These are phyloP conservation scores for Microbotryum saponariae DNA, from an alignment of 1,284 basidiomycete genomes.

Conservation along the genomic window DNA sequence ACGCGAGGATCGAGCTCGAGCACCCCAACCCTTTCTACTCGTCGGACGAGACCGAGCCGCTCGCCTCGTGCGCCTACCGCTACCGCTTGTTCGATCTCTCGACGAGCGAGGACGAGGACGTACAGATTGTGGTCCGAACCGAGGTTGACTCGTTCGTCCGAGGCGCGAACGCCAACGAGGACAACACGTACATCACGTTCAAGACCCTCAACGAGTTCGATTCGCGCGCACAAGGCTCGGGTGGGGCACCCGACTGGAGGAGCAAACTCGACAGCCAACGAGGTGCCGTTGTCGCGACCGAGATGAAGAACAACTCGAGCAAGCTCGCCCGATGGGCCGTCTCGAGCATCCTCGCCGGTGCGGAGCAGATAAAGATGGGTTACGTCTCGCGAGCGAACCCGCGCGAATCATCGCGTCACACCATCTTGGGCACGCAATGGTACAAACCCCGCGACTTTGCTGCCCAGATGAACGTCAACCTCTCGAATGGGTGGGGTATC, in stretches of 20 bases:
- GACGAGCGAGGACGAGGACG: constrained; percentile 77
- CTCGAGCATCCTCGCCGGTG: constrained; percentile 89
- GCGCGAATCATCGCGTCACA: constrained; percentile 88
- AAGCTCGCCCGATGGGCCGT: constrained; percentile 98
- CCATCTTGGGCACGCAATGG: constrained; percentile 88
- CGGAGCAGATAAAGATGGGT: constrained; percentile 97
- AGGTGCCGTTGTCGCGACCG: constrained; percentile 95
- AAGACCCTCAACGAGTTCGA: constrained; percentile 97
- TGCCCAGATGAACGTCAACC: constrained; percentile 85
- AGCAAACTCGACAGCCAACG: constrained; percentile 91
- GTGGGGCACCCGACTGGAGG: constrained; percentile 94
- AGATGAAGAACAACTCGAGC: constrained; percentile 99
- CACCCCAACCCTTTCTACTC: constrained; percentile 95
- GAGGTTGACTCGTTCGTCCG: constrained; percentile 87
- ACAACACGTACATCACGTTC: constrained; percentile 63
- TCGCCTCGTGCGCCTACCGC: constrained; percentile 91
- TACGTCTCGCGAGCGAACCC: constrained; percentile 86
- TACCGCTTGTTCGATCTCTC: constrained; percentile 95
- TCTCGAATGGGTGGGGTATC: constrained; percentile 97
- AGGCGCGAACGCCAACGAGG: constrained; percentile 42
- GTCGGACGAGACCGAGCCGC: constrained; percentile 83
- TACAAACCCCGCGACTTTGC: constrained; percentile 94
- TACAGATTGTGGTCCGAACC: constrained; percentile 87
- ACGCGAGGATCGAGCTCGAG: constrained; percentile 56
- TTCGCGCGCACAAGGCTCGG: constrained; percentile 77